A percentile compares a stretch with the other conserved stretches of the same genome.
These are phyloP conservation scores for Cavenderia fasciculata DNA, from an alignment of 78 protist genomes.

Conservation along the genomic window DNA sequence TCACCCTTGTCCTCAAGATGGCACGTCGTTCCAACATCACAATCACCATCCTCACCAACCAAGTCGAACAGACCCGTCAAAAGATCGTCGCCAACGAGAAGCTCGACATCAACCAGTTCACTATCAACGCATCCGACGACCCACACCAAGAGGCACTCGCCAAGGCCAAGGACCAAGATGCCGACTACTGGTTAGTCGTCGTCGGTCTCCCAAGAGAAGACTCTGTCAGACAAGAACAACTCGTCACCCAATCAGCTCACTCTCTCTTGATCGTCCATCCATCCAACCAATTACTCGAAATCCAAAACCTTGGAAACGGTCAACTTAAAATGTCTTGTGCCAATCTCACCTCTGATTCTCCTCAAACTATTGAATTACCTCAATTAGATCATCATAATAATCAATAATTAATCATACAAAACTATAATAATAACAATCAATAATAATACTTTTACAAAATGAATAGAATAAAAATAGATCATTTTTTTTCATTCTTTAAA, in stretches of 20 bases:
- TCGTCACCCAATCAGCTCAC: not conserved
- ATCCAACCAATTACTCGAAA: slow-evolving; percentile 1
- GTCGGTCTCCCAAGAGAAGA: slow-evolving; percentile 35
- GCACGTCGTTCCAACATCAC: slow-evolving; percentile 35
- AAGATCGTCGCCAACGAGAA: not conserved
- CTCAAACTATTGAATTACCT: no score
- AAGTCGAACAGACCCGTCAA: not conserved
- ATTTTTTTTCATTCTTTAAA: no score
- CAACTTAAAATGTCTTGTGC: no score
- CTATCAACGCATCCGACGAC: not conserved
- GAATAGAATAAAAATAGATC: no score
- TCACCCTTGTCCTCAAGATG: slow-evolving; percentile 34
- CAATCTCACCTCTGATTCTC: no score
- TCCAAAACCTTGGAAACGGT: no score
- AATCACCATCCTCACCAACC: not conserved
- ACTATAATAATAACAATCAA: no score
- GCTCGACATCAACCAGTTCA: not conserved
- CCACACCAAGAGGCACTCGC: slow-evolving; percentile 14
- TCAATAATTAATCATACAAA: no score
- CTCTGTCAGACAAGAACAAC: slow-evolving; percentile 1
- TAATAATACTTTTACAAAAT: no score
- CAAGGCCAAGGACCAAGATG: not conserved
- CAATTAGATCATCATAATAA: no score
- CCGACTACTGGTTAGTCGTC: slow-evolving; percentile 31
- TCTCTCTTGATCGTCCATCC: slow-evolving; percentile 44